Conservation (phyloP, 371 early-diverging fungal species). For the Mortierella sp. region DNA sequence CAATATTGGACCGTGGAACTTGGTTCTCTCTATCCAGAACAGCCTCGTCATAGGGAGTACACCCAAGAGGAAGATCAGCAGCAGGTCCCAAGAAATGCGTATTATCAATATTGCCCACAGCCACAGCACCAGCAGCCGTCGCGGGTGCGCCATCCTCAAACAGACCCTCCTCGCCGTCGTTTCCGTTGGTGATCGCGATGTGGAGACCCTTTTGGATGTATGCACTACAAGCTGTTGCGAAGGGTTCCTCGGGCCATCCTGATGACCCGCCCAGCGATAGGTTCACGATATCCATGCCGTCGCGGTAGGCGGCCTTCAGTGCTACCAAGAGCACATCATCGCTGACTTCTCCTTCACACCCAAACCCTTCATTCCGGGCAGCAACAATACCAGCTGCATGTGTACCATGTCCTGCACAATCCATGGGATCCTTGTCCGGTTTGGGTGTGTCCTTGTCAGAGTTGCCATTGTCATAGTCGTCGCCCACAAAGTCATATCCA, state of each 20-base stretch:
- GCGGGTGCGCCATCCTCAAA: conserved; percentile 75
- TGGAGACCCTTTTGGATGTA: conserved; percentile 63
- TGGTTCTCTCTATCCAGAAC: conserved; percentile 6
- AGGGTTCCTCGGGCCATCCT: conserved; percentile 63
- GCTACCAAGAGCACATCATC: conserved; percentile 81
- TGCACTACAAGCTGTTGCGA: conserved; percentile 56
- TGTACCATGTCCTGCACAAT: conserved; percentile 77
- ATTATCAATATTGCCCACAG: conserved; percentile 81
- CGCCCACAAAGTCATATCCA: conserved; percentile 72
- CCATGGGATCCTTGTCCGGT: conserved; percentile 66
- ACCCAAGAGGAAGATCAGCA: conserved; percentile 27
- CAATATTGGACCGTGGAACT: conserved; percentile 12
- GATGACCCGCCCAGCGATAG: conserved; percentile 73
- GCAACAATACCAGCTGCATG: conserved; percentile 68
- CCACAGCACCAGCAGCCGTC: conserved; percentile 70
- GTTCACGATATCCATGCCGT: conserved; percentile 77
- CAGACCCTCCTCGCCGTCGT: conserved; percentile 75
- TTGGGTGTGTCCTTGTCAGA: conserved; percentile 26
- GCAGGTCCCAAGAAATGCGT: conserved; percentile 57
- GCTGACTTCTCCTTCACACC: conserved; percentile 79
- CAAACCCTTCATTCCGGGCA: conserved; percentile 63
- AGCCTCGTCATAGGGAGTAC: conserved; percentile 9
- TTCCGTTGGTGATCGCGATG: conserved; percentile 71
- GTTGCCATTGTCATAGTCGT: conserved; percentile 56
- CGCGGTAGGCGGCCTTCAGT: conserved; percentile 75